phyloP scores from a whole-genome alignment of 345 rosid genomes.

The Balakata baccata region DNA sequence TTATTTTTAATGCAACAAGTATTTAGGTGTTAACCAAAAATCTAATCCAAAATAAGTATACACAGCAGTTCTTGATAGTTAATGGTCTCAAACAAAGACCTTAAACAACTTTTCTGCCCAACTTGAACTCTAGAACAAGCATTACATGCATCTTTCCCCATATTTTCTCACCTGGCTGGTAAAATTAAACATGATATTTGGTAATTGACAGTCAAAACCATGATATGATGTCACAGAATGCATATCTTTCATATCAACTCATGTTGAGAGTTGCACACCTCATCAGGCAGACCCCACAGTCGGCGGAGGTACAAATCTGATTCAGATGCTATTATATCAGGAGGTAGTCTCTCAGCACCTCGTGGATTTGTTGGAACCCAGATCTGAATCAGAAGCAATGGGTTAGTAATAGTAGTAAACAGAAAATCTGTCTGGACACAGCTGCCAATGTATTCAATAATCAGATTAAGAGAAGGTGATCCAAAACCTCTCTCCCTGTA shows the following conservation, averaged over 20 bases:
- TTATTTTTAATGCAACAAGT: neutral
- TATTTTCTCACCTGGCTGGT: slow-evolving; percentile 4
- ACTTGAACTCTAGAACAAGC: neutral
- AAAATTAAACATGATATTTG: neutral
- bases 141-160: neutral
- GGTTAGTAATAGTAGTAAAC: slow-evolving; percentile 8
- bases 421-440: neutral
- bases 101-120: neutral
- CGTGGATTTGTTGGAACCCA: slow-evolving; percentile 93
- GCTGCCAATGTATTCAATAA: neutral
- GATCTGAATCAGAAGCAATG: slow-evolving; percentile 45
- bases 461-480: neutral
- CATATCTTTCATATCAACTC: neutral
- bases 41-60: too few species aligned
- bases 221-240: neutral
- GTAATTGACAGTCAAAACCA: neutral
- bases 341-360: slow-evolving; percentile 90
- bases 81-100: neutral
- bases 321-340: slow-evolving; percentile 65
- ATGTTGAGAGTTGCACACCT: slow-evolving; percentile 44
- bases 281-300: slow-evolving; percentile 76
- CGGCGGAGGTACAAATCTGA: slow-evolving; percentile 78
- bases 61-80: neutral
- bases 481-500: neutral
- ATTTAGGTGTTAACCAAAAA: neutral